Evolutionary conservation across 2,329 filamentous ascomycete species (phyloP).

Genomic region (Cephalotrichum gorgonifer): DNA sequence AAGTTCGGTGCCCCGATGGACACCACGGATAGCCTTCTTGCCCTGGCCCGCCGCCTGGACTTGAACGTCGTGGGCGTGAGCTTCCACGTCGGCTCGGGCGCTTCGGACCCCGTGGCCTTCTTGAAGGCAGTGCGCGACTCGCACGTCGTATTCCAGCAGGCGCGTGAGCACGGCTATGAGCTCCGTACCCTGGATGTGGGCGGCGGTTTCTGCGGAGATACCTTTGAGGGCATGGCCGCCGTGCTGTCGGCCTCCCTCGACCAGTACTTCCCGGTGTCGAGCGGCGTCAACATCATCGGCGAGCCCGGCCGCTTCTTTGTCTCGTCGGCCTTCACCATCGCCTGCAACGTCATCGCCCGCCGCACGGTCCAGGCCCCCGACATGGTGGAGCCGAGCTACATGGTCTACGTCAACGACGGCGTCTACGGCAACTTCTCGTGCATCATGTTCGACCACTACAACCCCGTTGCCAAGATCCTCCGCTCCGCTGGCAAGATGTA

Average conservation of each 20-base stretch:
- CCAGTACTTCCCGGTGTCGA: constrained; percentile 69
- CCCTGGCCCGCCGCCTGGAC: constrained; percentile 68
- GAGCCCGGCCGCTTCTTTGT: constrained; percentile 97
- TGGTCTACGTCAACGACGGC: constrained; percentile 96
- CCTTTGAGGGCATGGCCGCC: constrained; percentile 81
- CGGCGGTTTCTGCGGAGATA: constrained; percentile 84
- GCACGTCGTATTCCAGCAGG: constrained; percentile 80
- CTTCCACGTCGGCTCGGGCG: constrained; percentile 95
- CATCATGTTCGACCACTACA: constrained; percentile 98
- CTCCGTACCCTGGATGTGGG: constrained; percentile 88
- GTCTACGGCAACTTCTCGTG: constrained; percentile 98
- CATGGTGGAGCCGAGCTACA: constrained; percentile 64
- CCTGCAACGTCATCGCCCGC: constrained; percentile 90
- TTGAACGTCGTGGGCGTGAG: constrained; percentile 92
- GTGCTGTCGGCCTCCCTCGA: constrained; percentile 74
- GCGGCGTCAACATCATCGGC: constrained; percentile 73
- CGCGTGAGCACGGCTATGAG: constrained; percentile 61
- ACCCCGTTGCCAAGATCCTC: constrained; percentile 75
- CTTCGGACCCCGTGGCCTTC: constrained; percentile 87
- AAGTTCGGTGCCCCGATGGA: constrained; percentile 94
- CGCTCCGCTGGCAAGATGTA: constrained; percentile 47
- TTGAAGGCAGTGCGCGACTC: constrained; percentile 86
- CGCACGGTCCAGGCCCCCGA: constrained; percentile 71
- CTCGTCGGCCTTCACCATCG: constrained; percentile 83
- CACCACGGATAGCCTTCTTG: constrained; percentile 64